phyloP scores from a whole-genome alignment of 768 basidiomycete genomes.

The Podaxis carcinomalis region DNA sequence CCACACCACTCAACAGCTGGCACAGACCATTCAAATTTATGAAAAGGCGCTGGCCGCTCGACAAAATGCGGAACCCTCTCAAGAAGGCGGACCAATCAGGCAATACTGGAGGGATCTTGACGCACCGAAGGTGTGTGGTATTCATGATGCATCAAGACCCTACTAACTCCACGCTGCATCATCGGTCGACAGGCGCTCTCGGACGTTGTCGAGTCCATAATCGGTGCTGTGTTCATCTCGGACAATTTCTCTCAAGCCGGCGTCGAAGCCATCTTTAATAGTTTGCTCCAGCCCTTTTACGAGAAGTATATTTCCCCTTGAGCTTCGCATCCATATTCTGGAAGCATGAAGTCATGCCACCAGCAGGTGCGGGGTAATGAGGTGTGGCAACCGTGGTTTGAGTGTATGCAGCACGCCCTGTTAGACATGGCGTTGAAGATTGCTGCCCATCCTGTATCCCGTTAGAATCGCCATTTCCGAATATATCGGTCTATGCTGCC shows the following conservation, averaged over 20 bases:
- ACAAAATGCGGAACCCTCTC: conserved; percentile 41
- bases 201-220: conserved; percentile 75
- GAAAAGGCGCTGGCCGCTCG: conserved; percentile 39
- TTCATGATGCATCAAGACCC: neutral
- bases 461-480: neutral
- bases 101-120: conserved; percentile 80
- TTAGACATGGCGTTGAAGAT: neutral
- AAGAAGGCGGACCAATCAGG: conserved; percentile 48
- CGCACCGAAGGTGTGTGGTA: conserved; percentile 62
- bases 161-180: neutral
- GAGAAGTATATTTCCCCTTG: conserved; percentile 51
- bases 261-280: conserved; percentile 61
- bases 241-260: conserved; percentile 65
- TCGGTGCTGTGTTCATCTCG: conserved; percentile 77
- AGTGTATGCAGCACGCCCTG: neutral
- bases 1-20: conserved; percentile 50
- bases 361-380: conserved; percentile 28
- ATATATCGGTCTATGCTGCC: neutral
- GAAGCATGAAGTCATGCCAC: conserved; percentile 54
- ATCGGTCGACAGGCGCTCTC: conserved; percentile 53
- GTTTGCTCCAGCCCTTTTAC: conserved; percentile 71
- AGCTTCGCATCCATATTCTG: conserved; percentile 34
- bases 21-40: conserved; percentile 50
- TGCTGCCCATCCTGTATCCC: neutral
- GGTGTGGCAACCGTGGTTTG: neutral